Base-by-base conservation (phyloP, 2,329 filamentous ascomycete genomes). In the Epicoccum sorghinum region DNA sequence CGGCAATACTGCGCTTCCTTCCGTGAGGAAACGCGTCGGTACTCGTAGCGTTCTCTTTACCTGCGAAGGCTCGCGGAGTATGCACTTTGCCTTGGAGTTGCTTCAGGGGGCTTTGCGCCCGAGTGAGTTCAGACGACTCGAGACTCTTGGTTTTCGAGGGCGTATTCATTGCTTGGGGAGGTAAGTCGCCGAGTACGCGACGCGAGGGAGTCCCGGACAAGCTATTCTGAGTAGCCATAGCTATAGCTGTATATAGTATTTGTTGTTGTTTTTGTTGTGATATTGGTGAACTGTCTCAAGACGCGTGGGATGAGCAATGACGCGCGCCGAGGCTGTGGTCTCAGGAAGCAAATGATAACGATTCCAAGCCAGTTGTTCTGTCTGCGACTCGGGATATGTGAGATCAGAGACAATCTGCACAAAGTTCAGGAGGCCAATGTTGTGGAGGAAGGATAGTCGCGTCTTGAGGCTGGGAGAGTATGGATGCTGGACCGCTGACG, bases 161-260 rank as follows among this genome's bases (percentile, higher is more conserved):
- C 52, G 69, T 68, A 55, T 74, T 75, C 42, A 69, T 62, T 40
- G 71, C 65, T 51, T 63, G 69, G 32, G 71, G 65, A 3, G 71
- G 65, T 41, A 76, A 54, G 27, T 74, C 67, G 18, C 72, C 72
- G 4, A 76, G 63, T 2, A 67, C 69, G 62, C 71, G 71, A 64
- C 73, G 66, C 39, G 64, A 66, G 12, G 70, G 59, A 33, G 62
- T 66, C 40, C 70, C 69, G 18, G 65, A 58, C 23, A 69, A 67
- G 30, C 56, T 73, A 44, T 68, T 57, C 37, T 59, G 47, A 47
- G 65, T 47, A 22, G 66, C 50, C 66, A 71, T 70, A 38, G 53
- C 57, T 24, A 71, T 70, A 38, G 53, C 57, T 24, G 55, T 41
- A 25, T 45, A 36, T 33, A 45, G 18, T n/a, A 18, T n/a, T 35